Base-by-base conservation (phyloP, 345 rosid species). In the Moricandia moricandioides region DNA sequence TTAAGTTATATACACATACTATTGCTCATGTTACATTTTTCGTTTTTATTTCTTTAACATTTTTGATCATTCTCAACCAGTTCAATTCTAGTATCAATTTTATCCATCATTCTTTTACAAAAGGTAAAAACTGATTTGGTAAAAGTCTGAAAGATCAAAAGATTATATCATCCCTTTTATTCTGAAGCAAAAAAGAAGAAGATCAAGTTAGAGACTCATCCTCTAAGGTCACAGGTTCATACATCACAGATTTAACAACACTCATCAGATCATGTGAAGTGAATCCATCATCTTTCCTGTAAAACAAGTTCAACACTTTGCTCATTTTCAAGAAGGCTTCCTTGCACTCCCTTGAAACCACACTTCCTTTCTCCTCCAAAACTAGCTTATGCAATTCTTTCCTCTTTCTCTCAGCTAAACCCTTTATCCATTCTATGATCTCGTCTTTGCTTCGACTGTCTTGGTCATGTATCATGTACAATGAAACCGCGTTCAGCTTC, bases 291-390 rank as follows among this genome's bases (percentile, higher is more conserved):
- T 82, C 88, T 56, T 90, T 84, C 72, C 71, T 65, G 86, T 92
- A 92, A 78, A 95, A 89, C 4, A 87, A 21, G 78, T 90, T 84
- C 79, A 92, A 59, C 64, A 88, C 87, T 63, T 84, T 86, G 78
- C 83, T 80, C 98, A 90, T 90, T 11, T 90, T 90, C 91, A 94
- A 86, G 58, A 90, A 88, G 47, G 81, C 78, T 37, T 90, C 91
- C 83, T 80, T 90, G 87, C 96, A 89, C 37, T 88, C 79, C 75
- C 91, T 84, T 24, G 97, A 93, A 43, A 95, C 79, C 0, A 33
- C 47, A 75, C 87, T 85, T 8, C 68, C 87, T 14, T 72, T 80
- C 73, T 83, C 93, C 77, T 65, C 82, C 83, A 90, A 69, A 68
- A 87, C 92, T 52, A 84, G 61, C 78, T 74, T 83, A 69, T 85